A percentile compares a stretch with the other conserved stretches of the same genome.
These are phyloP conservation scores for Penicillium concentricum DNA, from an alignment of 2,329 filamentous ascomycete genomes.

Conservation along the genomic window DNA sequence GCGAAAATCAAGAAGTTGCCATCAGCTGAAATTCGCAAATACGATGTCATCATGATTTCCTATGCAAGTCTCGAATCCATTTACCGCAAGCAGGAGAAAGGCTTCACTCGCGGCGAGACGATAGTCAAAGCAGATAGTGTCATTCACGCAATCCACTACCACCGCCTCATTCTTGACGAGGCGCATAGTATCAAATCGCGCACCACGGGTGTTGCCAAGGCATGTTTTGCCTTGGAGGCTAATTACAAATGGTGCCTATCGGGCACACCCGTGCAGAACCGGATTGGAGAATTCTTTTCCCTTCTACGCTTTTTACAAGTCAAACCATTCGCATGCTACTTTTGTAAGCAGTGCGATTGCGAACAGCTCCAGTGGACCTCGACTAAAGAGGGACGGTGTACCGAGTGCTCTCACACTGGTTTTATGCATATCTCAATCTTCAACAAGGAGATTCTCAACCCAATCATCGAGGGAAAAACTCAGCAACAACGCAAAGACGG, in stretches of 20 bases:
- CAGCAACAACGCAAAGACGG: constrained; percentile 62
- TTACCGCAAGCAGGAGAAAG: constrained; percentile 88
- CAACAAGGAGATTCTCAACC: constrained; percentile 92
- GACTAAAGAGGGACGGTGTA: constrained; percentile 69
- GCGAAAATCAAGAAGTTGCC: constrained; percentile 75
- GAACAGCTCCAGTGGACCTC: constrained; percentile 80
- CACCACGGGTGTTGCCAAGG: constrained; percentile 87
- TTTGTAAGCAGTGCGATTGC: constrained; percentile 85
- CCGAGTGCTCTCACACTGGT: constrained; percentile 62
- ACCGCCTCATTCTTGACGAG: constrained; percentile 91
- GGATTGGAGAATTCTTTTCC: constrained; percentile 96
- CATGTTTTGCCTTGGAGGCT: constrained; percentile 86
- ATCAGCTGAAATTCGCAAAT: constrained; percentile 72
- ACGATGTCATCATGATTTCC: constrained; percentile 95
- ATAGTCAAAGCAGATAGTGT: constrained; percentile 75
- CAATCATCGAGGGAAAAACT: constrained; percentile 60
- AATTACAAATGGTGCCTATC: constrained; percentile 94
- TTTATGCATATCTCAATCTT: constrained; percentile 77
- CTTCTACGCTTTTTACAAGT: constrained; percentile 88
- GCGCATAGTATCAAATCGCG: constrained; percentile 90
- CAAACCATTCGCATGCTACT: constrained; percentile 85
- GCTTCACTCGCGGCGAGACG: constrained; percentile 76
- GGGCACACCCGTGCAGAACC: constrained; percentile 92
- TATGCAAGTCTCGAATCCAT: constrained; percentile 81
- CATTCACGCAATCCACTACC: constrained; percentile 83